Conservation (phyloP, 331 rosid genomes). For the Arachis monticola region DNA sequence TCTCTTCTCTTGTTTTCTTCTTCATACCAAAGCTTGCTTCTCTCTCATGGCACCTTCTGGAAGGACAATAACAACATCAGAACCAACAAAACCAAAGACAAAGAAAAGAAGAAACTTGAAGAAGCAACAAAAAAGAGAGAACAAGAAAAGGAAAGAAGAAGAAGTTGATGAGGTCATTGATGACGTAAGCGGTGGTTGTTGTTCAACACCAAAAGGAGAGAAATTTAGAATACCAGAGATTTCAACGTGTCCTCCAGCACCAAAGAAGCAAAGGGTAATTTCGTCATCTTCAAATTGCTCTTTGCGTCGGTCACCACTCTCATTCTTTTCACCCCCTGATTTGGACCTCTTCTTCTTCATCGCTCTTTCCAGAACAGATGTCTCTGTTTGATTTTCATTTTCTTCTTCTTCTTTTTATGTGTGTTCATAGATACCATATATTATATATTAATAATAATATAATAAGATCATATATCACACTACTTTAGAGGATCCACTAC, state of each 20-base stretch:
- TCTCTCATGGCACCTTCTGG: constrained; percentile 62
- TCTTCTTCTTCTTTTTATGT: background rate
- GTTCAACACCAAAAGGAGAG: constrained; percentile 85
- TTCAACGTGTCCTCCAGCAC: constrained; percentile 90
- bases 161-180: constrained; percentile 43
- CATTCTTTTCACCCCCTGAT: constrained; percentile 91
- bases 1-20: too few species aligned
- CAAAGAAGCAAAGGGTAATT: constrained; percentile 67
- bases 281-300: constrained; percentile 58
- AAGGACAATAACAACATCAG: constrained; percentile 39
- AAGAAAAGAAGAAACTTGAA: constrained; percentile 37
- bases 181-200: constrained; percentile 46
- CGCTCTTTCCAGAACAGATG: constrained; percentile 47
- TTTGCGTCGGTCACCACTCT: constrained; percentile 63
- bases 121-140: constrained; percentile 31
- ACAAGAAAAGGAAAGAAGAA: constrained; percentile 17
- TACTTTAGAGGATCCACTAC: constrained; percentile 44
- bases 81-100: constrained; percentile 30
- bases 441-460: constrained; percentile 9
- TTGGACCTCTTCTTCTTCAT: constrained; percentile 83
- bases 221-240: constrained; percentile 81
- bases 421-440: constrained; percentile 28
- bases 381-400: constrained; percentile 56
- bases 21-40: constrained; percentile 12
- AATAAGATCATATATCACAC: constrained; percentile 32